Base-by-base conservation (phyloP, 306 rosid species). In the Castanea sativa region DNA sequence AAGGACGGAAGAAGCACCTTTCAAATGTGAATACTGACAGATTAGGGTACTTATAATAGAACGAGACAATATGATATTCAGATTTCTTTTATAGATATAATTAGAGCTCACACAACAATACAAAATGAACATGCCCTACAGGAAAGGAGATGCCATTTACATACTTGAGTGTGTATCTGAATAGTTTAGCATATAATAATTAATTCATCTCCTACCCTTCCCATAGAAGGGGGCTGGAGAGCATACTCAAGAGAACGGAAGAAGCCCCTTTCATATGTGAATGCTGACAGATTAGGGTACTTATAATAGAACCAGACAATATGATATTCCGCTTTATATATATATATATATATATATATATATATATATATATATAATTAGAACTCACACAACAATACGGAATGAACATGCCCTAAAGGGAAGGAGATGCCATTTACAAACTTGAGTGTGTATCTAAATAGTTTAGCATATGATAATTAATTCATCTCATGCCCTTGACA, bases 241-340 rank as follows among this genome's bases (percentile, higher is more conserved):
- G n/a, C n/a, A n/a, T n/a, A n/a, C n/a, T n/a, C n/a, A n/a, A n/a
- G n/a, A n/a, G n/a, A n/a, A 85, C 89, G 80, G 80, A 95, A 95
- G 21, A 95, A 85, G 56, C 98, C 96, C 81, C 87, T 87, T 83
- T 95, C 92, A 86, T 95, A 95, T 53, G 98, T 91, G 83, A 95
- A 95, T 55, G 94, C 82, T 60, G 98, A 95, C 21, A 94, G 97
- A 84, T 95, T 95, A 70, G 98, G 99, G 87, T 95, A 95, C 82
- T 98, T 95, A 69, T 56, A 85, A 55, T 71, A 84, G 19, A 78
- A 80, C 57, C 53, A 35, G 57, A 49, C 29, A 23, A 52, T 5
- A 11, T 11, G 9, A 64, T 29, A 27, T 16, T 15, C 2, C 15
- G 33, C 38, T 16, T n/a, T n/a, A n/a, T n/a, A n/a, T n/a, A n/a